Conservation (phyloP, 176 grass and related monocot species). For the Triticum timopheevii region DNA sequence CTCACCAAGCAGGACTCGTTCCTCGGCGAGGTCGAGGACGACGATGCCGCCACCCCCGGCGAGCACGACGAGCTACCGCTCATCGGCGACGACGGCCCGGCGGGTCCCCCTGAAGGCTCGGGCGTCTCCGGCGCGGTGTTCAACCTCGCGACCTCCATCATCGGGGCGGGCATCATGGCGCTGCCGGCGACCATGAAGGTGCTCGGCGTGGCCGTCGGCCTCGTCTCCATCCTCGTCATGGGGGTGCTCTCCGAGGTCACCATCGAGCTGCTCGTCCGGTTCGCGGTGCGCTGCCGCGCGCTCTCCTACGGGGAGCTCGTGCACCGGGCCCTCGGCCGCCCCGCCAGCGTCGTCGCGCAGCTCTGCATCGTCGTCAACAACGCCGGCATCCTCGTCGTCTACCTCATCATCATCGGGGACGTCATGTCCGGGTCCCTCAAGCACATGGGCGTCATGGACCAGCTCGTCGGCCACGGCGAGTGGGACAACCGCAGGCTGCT, state of each 20-base stretch:
- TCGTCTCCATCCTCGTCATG: constrained; percentile 75
- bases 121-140: constrained; percentile 68
- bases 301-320: constrained; percentile 88
- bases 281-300: constrained; percentile 65
- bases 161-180: constrained; percentile 96
- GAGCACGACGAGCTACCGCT: constrained; percentile 78
- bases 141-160: constrained; percentile 96
- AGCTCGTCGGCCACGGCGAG: constrained; percentile 74
- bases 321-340: constrained; percentile 63
- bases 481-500: constrained; percentile 92
- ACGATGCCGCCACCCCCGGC: not conserved
- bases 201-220: constrained; percentile 70
- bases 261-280: constrained; percentile 88
- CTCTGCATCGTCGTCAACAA: constrained; percentile 92
- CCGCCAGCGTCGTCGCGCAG: constrained; percentile 70
- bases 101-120: constrained; percentile 45
- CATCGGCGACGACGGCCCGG: constrained; percentile 45
- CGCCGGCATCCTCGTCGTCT: constrained; percentile 77
- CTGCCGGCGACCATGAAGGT: constrained; percentile 99
- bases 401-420: constrained; percentile 96
- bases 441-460: constrained; percentile 83
- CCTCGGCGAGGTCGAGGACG: constrained; percentile 40
- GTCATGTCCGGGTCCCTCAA: constrained; percentile 88
- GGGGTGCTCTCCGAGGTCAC: constrained; percentile 87
- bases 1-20: constrained; percentile 52